Evolutionary conservation across 208 protist genomes (phyloP), one percentile per base, ranked within the genome.

Genomic region (Phytomonas francai): DNA sequence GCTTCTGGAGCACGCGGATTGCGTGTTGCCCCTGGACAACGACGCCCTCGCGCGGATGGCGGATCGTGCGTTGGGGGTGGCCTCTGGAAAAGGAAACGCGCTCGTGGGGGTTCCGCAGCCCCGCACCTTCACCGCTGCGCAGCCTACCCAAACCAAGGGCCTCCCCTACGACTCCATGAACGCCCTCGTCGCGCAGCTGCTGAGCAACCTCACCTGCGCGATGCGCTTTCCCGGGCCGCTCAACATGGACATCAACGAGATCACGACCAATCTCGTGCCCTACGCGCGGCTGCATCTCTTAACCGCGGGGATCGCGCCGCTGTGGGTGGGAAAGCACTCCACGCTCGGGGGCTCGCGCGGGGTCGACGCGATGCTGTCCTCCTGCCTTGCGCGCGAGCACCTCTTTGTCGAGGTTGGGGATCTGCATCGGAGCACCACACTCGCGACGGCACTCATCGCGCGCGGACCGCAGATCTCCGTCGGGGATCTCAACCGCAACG

Each of bases 161-260:
- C 72, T 93, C 27, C 90, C 97, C 4, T 99, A 95, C 70, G 96
- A 97, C 78, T 86, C 82, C 6, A 98, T 98, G 97, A 99, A 99
- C 79, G 86, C 83, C 19, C 87, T 99, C 27, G 97, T 95, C 11
- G 97, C 96, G 32, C 88, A 97, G 60, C 75, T 98, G 74, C 82
- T 98, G 39, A 95, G 89, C 72, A 90, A 98, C 73, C 75, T 98
- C 7, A 98, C 97, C 0, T 94, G 92, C 54, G 91, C 89, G 22
- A 95, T 97, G 83, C 88, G 96, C 59, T 98, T 98, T 70, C 88
- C 86, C 14, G 97, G 97, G 1, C 79, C 92, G 32, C 84, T 99
- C 27, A 99, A 99, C 77, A 94, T 98, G 73, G 97, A 99, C 76
- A 92, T 99, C 36, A 98, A 98, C 77, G 97, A 99, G 65, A 89